phyloP scores from a whole-genome alignment of 192 early-diverging fungal genomes.

The Dimargaris verticillata region DNA sequence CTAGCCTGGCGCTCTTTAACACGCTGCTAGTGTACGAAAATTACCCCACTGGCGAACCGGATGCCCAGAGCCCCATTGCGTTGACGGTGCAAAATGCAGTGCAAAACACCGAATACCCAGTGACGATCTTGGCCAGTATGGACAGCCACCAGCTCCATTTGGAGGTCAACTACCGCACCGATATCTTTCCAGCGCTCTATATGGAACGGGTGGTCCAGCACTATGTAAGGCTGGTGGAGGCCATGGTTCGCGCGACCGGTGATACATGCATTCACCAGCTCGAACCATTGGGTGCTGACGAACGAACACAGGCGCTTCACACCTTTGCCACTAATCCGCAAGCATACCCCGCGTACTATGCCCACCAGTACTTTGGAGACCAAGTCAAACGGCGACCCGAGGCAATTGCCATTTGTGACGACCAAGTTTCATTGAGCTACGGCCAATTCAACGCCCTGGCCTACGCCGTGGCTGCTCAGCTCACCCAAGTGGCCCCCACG shows the following conservation, averaged over 20 bases:
- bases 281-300: background rate
- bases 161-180: background rate
- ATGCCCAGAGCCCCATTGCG: background rate
- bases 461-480: background rate
- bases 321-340: background rate
- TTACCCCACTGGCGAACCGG: constrained; percentile 2
- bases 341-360: background rate
- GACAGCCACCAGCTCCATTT: background rate
- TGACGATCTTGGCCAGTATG: background rate
- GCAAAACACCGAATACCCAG: background rate
- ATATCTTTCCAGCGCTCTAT: background rate
- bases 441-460: background rate
- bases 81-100: background rate
- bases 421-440: background rate
- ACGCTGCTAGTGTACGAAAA: constrained; percentile 8
- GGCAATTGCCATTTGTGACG: background rate
- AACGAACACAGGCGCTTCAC: background rate
- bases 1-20: constrained; percentile 2
- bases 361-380: background rate
- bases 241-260: background rate
- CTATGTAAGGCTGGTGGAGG: background rate
- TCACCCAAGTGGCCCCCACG: background rate
- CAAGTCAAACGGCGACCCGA: background rate
- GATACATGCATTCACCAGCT: background rate
- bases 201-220: background rate